Conservation (phyloP, 805 yeast species). For the Wickerhamomyces chaumierensis region DNA sequence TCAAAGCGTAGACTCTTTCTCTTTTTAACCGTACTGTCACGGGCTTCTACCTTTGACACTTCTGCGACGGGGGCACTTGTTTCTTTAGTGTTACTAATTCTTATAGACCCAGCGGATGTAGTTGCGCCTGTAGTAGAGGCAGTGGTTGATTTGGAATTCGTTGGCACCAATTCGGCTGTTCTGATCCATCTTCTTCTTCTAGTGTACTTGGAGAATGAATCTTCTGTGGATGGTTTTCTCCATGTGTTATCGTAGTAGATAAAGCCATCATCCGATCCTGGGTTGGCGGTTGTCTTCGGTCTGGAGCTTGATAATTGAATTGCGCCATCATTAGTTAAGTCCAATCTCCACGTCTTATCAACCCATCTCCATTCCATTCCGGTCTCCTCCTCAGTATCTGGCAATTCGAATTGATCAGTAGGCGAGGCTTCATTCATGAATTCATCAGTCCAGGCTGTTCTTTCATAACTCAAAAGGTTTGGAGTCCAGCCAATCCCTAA, state of each 20-base stretch:
- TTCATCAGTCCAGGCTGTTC: slow-evolving; percentile 97
- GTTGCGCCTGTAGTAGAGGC: slow-evolving; percentile 6
- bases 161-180: slow-evolving; percentile 71
- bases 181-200: slow-evolving; percentile 94
- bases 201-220: slow-evolving; percentile 81
- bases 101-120: not conserved
- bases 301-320: slow-evolving; percentile 57
- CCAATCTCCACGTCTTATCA: slow-evolving; percentile 85
- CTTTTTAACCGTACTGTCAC: slow-evolving; percentile 16
- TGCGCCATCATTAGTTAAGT: slow-evolving; percentile 80
- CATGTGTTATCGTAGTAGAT: slow-evolving; percentile 88
- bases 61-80: slow-evolving; percentile 11
- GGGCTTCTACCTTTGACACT: slow-evolving; percentile 11
- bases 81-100: not conserved
- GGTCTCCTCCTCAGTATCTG: slow-evolving; percentile 55
- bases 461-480: slow-evolving; percentile 79
- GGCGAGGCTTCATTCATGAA: slow-evolving; percentile 77
- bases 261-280: slow-evolving; percentile 73
- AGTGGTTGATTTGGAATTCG: slow-evolving; percentile 6
- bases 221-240: slow-evolving; percentile 84
- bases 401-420: slow-evolving; percentile 69
- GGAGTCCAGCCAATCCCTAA: slow-evolving; percentile 97
- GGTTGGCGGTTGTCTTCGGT: slow-evolving; percentile 46
- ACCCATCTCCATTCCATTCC: slow-evolving; percentile 93
- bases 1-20: slow-evolving; percentile 35